phyloP scores from a whole-genome alignment of 2,329 filamentous ascomycete genomes.

The Zymoseptoria crescenta region DNA sequence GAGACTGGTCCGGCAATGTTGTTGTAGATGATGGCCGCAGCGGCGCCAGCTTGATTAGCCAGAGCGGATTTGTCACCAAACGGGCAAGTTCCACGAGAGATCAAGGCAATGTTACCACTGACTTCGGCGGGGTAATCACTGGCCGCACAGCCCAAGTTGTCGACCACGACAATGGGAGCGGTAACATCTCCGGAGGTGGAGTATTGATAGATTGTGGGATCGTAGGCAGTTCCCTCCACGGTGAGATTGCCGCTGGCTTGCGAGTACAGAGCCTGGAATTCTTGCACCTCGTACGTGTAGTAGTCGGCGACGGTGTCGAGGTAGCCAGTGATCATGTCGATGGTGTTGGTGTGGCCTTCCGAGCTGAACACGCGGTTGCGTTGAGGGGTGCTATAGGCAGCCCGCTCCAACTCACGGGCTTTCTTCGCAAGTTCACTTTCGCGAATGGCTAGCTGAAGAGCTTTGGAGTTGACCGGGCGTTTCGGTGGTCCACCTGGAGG shows the following conservation, averaged over 20 bases:
- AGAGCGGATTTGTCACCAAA: slow-evolving; percentile 64
- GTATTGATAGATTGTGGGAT: slow-evolving; percentile 54
- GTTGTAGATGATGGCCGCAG: slow-evolving; percentile 68
- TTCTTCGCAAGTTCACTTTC: slow-evolving; percentile 16
- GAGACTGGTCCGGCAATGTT: slow-evolving; percentile 47
- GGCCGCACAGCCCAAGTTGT: slow-evolving; percentile 54
- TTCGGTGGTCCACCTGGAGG: neutral
- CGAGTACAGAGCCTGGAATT: slow-evolving; percentile 30
- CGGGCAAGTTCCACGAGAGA: slow-evolving; percentile 60
- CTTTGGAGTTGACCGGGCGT: neutral
- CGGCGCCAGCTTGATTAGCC: slow-evolving; percentile 61
- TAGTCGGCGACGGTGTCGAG: slow-evolving; percentile 45
- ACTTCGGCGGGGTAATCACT: slow-evolving; percentile 56
- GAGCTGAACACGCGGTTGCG: slow-evolving; percentile 34
- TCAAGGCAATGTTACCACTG: slow-evolving; percentile 59
- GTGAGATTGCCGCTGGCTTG: slow-evolving; percentile 34
- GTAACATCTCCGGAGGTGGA: slow-evolving; percentile 51
- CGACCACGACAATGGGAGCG: slow-evolving; percentile 50
- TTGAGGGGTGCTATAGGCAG: slow-evolving; percentile 32
- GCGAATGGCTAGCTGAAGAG: slow-evolving; percentile 11
- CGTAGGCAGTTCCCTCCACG: slow-evolving; percentile 51
- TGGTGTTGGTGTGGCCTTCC: slow-evolving; percentile 33
- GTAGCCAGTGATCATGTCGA: slow-evolving; percentile 31
- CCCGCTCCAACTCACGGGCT: slow-evolving; percentile 28
- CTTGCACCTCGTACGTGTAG: slow-evolving; percentile 51